These are phyloP conservation scores for Pseudozyma tsukubaensis DNA, from an alignment of 1,284 basidiomycete genomes.

Conservation along the genomic window DNA sequence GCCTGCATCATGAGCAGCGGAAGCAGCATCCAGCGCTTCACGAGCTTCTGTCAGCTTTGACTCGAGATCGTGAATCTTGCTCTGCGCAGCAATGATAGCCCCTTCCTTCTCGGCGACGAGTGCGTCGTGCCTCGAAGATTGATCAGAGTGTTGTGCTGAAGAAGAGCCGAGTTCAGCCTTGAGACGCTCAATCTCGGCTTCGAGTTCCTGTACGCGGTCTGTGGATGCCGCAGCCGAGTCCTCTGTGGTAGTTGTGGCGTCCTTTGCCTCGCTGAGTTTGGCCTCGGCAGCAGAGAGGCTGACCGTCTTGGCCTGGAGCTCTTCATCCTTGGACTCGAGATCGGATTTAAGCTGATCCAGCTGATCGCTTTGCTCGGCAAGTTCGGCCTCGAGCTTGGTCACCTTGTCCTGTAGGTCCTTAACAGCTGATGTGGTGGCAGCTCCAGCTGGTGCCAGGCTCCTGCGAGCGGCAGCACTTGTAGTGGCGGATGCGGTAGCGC, in stretches of 20 bases:
- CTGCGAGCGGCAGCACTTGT: constrained; percentile 27
- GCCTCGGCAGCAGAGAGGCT: constrained; percentile 52
- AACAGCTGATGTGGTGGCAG: constrained; percentile 22
- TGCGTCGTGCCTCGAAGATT: constrained; percentile 17
- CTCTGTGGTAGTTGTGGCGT: constrained; percentile 1
- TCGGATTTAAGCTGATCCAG: constrained; percentile 47
- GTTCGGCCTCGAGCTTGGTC: constrained; percentile 47
- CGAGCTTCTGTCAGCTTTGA: constrained; percentile 23
- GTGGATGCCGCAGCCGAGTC: constrained; percentile 8
- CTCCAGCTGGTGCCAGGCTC: constrained; percentile 27
- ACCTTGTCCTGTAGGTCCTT: constrained; percentile 51
- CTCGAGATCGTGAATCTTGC: constrained; percentile 30
- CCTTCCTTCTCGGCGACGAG: constrained; percentile 27
- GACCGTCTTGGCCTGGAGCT: constrained; percentile 51
- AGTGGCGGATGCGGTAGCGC: constrained; percentile 13
- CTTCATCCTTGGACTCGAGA: constrained; percentile 51
- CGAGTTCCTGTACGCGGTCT: constrained; percentile 30
- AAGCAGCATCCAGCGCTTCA: constrained; percentile 17
- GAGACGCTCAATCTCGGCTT: constrained; percentile 36
- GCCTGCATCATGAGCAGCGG: constrained; percentile 16
- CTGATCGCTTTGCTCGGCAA: constrained; percentile 51
- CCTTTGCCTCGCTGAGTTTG: constrained; percentile 26
- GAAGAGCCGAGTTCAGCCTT: constrained; percentile 20
- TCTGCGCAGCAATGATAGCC: constrained; percentile 26
- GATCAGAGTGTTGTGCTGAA: constrained; percentile 18